A percentile compares a stretch with the other conserved stretches of the same genome.
Conservation (phyloP, 2,329 filamentous ascomycete species). For the Aspergillus brasiliensis region DNA sequence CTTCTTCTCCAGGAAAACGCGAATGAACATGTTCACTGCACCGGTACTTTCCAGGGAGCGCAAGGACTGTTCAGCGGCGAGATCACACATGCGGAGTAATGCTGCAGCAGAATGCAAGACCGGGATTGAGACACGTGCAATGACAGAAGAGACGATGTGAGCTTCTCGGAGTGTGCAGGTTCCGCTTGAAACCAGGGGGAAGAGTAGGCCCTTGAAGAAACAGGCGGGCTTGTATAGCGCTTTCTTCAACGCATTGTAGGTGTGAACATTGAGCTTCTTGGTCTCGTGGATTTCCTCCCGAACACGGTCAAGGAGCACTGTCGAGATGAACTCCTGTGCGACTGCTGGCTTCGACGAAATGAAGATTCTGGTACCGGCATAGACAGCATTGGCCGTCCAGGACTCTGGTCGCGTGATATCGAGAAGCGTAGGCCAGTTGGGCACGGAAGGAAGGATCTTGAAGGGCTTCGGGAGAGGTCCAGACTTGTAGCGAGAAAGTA, state of each 20-base stretch:
- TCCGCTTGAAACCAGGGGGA: slow-evolving; percentile 80
- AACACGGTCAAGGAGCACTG: slow-evolving; percentile 85
- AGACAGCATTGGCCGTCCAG: slow-evolving; percentile 79
- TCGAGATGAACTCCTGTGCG: slow-evolving; percentile 82
- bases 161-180: slow-evolving; percentile 93
- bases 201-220: slow-evolving; percentile 96
- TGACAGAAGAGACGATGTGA: slow-evolving; percentile 83
- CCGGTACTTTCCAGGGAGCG: slow-evolving; percentile 78
- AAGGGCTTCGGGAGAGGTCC: slow-evolving; percentile 97
- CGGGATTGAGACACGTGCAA: slow-evolving; percentile 81
- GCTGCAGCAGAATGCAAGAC: slow-evolving; percentile 92
- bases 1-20: slow-evolving; percentile 90
- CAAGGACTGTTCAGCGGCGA: slow-evolving; percentile 85
- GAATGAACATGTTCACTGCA: slow-evolving; percentile 93
- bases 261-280: slow-evolving; percentile 91
- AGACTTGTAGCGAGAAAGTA: slow-evolving; percentile 90
- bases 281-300: slow-evolving; percentile 91
- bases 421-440: slow-evolving; percentile 88
- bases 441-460: slow-evolving; percentile 91
- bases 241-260: slow-evolving; percentile 94
- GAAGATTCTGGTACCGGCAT: slow-evolving; percentile 90
- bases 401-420: slow-evolving; percentile 77
- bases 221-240: slow-evolving; percentile 89
- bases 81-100: slow-evolving; percentile 88
- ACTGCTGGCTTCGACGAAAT: slow-evolving; percentile 78